phyloP scores from a whole-genome alignment of 257 asterid genomes.

The Solanum commersonii region DNA sequence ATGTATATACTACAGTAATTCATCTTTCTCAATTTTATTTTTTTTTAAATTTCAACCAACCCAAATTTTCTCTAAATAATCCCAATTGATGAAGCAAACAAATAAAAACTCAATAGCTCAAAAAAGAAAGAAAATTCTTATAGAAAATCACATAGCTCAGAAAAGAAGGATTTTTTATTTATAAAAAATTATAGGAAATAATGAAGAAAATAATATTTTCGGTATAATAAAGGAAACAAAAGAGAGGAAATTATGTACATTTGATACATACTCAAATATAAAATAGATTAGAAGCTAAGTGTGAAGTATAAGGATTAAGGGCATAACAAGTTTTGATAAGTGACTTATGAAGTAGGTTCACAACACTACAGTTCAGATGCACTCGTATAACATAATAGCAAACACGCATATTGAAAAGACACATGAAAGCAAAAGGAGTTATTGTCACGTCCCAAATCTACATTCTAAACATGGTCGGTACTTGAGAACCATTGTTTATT shows the following conservation, averaged over 20 bases:
- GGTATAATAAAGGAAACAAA: background rate
- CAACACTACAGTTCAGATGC: too few relatives aligned
- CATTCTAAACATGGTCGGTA: too few relatives aligned
- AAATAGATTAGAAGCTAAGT: background rate
- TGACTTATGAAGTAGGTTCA: background rate
- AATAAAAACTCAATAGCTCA: background rate
- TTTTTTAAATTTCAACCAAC: background rate
- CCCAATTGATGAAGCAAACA: background rate
- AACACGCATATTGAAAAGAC: too few relatives aligned
- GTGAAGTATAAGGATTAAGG: background rate
- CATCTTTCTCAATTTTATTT: background rate
- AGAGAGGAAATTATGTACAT: background rate
- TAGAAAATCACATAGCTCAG: background rate
- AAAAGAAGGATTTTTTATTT: background rate
- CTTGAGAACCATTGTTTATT: too few relatives aligned
- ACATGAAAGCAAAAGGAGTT: too few relatives aligned
- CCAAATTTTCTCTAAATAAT: background rate
- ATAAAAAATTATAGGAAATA: background rate
- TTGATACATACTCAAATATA: background rate
- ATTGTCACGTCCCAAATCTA: too few relatives aligned
- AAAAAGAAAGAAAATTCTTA: background rate
- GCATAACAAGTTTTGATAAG: background rate
- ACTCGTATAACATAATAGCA: too few relatives aligned
- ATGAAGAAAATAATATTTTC: background rate
- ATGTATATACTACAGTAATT: background rate